Evolutionary conservation across 345 rosid species (phyloP).

Genomic region (Gossypioides kirkii): DNA sequence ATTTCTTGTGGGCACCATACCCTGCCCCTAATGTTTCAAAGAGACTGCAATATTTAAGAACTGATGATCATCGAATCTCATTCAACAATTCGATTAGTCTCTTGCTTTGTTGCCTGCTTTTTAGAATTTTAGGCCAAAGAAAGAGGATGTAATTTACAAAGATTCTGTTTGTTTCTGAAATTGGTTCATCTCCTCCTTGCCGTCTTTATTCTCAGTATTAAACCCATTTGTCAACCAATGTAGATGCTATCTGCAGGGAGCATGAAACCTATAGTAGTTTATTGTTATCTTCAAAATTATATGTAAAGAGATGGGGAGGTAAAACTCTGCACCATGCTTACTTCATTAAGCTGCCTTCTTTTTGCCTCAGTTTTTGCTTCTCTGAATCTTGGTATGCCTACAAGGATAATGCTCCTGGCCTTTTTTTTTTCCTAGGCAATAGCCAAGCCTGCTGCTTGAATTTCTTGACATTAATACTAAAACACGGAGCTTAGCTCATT

Average conservation of each 20-base stretch:
- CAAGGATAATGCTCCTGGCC: neutral
- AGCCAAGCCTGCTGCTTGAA: too few species aligned
- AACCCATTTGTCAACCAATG: constrained; percentile 4
- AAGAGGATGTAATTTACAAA: constrained; percentile 32
- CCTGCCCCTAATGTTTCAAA: constrained; percentile 7
- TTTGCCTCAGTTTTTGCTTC: neutral
- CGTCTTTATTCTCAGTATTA: neutral
- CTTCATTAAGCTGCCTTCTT: constrained; percentile 12
- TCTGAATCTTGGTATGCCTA: neutral
- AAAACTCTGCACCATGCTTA: constrained; percentile 6
- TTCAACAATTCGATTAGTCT: constrained; percentile 28
- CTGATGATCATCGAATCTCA: constrained; percentile 12
- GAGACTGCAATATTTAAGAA: constrained; percentile 5
- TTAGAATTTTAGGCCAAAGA: constrained; percentile 35
- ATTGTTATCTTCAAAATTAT: constrained; percentile 15
- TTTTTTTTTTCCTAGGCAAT: neutral
- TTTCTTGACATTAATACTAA: too few species aligned
- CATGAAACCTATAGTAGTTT: constrained; percentile 20
- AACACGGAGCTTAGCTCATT: too few species aligned
- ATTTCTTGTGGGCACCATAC: constrained; percentile 20
- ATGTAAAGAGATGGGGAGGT: constrained; percentile 15
- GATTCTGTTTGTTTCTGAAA: constrained; percentile 13
- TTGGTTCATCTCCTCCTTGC: constrained; percentile 23
- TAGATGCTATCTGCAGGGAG: constrained; percentile 25
- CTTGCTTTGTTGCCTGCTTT: constrained; percentile 31